Conservation (phyloP, 805 yeast genomes). For the Metschnikowia bowlesiae region DNA sequence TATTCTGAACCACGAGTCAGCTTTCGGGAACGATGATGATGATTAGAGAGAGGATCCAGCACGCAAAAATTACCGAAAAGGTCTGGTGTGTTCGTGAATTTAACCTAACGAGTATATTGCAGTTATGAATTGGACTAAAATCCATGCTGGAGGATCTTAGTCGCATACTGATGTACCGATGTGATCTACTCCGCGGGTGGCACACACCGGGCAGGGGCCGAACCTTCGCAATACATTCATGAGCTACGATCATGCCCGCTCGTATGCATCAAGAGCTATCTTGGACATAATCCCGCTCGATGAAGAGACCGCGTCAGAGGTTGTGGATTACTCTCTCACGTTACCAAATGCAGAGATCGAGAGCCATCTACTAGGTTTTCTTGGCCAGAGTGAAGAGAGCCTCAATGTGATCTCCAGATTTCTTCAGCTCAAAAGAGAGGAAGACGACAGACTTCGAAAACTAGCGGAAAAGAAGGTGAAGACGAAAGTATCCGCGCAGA, state of each 20-base stretch:
- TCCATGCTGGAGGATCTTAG: not conserved
- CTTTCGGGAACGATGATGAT: not conserved
- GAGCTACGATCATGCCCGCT: conserved; percentile 20
- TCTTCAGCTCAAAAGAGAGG: conserved; percentile 35
- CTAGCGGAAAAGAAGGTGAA: conserved; percentile 4
- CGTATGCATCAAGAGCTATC: conserved; percentile 26
- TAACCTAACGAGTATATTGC: no score
- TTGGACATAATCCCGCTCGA: conserved; percentile 52
- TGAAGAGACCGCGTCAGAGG: conserved; percentile 48
- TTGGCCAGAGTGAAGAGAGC: conserved; percentile 56
- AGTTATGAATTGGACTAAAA: no score
- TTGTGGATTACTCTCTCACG: conserved; percentile 49
- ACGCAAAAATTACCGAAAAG: no score
- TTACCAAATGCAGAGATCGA: conserved; percentile 46
- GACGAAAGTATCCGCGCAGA: conserved; percentile 1
- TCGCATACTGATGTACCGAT: conserved; percentile 1
- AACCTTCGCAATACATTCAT: not conserved
- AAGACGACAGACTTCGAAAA: conserved; percentile 11
- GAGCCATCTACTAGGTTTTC: conserved; percentile 49
- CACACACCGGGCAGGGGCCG: not conserved
- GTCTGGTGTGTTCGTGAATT: no score
- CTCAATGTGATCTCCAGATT: conserved; percentile 45
- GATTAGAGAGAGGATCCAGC: not conserved
- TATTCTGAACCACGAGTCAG: no score
- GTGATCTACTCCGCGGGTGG: not conserved